Percentiles rank a stretch among this genome's conserved stretches.
These are phyloP conservation scores for Waltergamsia citrina DNA, from an alignment of 2,329 filamentous ascomycete species.

Conservation along the genomic window DNA sequence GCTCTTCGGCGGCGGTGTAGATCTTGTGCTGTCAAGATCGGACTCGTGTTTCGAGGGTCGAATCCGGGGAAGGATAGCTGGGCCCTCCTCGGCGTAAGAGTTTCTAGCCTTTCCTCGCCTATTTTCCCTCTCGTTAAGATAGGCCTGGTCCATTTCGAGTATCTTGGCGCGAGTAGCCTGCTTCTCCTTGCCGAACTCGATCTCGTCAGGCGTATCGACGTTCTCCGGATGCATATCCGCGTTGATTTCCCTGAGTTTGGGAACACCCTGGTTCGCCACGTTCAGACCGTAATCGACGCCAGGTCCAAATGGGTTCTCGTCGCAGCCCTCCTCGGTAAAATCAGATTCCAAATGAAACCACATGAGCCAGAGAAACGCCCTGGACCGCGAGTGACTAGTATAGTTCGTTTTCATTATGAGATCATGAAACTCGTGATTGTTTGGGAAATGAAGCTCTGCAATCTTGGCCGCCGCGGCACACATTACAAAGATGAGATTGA, in stretches of 20 bases:
- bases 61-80: slow-evolving; percentile 52
- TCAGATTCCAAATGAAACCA: slow-evolving; percentile 99
- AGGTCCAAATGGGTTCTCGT: slow-evolving; percentile 81
- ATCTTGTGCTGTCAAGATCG: slow-evolving; percentile 33
- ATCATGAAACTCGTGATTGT: slow-evolving; percentile 85
- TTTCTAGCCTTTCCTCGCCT: slow-evolving; percentile 40
- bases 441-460: slow-evolving; percentile 84
- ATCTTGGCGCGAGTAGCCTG: slow-evolving; percentile 67
- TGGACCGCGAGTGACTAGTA: slow-evolving; percentile 73
- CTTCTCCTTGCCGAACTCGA: slow-evolving; percentile 63
- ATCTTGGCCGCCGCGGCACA: slow-evolving; percentile 84
- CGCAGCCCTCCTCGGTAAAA: slow-evolving; percentile 78
- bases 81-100: slow-evolving; percentile 37
- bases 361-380: slow-evolving; percentile 93
- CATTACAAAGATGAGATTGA: slow-evolving; percentile 94
- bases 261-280: slow-evolving; percentile 60
- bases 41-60: slow-evolving; percentile 51
- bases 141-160: slow-evolving; percentile 64
- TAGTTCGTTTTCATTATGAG: slow-evolving; percentile 85
- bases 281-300: slow-evolving; percentile 57
- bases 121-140: slow-evolving; percentile 50
- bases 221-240: slow-evolving; percentile 39
- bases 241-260: slow-evolving; percentile 57
- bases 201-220: slow-evolving; percentile 61
- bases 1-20: slow-evolving; percentile 28